These are phyloP conservation scores for Paramecium biaurelia DNA, from an alignment of 73 alveolate species.

Conservation along the genomic window DNA sequence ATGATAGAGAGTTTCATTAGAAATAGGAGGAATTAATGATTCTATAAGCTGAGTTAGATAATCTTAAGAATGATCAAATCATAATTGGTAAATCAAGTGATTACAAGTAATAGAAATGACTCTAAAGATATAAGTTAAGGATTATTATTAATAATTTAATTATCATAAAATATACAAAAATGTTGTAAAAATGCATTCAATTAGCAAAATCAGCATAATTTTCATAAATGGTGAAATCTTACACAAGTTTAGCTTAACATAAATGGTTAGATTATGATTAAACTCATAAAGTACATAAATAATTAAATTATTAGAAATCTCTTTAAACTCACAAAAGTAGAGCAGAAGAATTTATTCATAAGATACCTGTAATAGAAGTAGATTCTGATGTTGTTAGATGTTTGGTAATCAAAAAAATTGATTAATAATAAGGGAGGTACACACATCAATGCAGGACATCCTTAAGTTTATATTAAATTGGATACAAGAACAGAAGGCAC, in stretches of 20 bases:
- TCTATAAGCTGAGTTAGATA: not conserved
- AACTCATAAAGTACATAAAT: not conserved
- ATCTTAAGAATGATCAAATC: not conserved
- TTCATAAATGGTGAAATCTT: slow-evolving; percentile 17
- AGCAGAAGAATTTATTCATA: slow-evolving; percentile 72
- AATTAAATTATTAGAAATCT: slow-evolving; percentile 31
- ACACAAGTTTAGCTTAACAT: slow-evolving; percentile 1
- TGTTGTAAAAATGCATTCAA: slow-evolving; percentile 1
- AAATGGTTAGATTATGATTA: slow-evolving; percentile 48
- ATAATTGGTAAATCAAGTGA: not conserved
- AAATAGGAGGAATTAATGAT: not conserved
- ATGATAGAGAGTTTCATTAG: not conserved
- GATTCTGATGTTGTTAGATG: slow-evolving; percentile 71
- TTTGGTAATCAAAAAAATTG: slow-evolving; percentile 25
- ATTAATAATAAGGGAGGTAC: slow-evolving; percentile 61
- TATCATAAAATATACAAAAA: not conserved
- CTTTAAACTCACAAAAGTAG: slow-evolving; percentile 64
- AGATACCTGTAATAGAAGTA: slow-evolving; percentile 68
- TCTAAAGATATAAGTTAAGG: not conserved
- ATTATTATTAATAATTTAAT: slow-evolving; percentile 1
- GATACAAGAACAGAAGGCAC: slow-evolving; percentile 67
- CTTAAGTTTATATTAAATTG: slow-evolving; percentile 66
- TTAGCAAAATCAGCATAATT: not conserved
- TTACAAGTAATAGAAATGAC: not conserved
- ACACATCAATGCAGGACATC: slow-evolving; percentile 71